Conservation (phyloP, 2,329 filamentous ascomycete genomes). For the Hypoxylon rubiginosum region DNA sequence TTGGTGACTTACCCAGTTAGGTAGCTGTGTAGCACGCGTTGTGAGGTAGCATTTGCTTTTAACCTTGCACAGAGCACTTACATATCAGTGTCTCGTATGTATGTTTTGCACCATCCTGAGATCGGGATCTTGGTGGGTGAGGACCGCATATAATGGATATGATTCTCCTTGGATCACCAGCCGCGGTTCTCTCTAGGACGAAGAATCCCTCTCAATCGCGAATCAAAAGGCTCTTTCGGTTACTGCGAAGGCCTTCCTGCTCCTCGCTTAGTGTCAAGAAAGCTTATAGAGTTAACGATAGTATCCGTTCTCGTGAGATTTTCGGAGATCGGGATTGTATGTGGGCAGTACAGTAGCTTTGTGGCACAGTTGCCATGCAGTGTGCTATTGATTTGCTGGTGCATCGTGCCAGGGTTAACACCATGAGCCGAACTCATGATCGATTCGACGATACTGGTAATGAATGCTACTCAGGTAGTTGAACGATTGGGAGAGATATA, state of each 20-base stretch:
- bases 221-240: background rate
- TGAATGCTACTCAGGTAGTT: background rate
- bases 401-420: background rate
- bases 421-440: background rate
- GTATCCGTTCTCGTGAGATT: background rate
- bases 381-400: background rate
- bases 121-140: slow-evolving; percentile 7
- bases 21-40: slow-evolving; percentile 11
- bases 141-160: slow-evolving; percentile 1
- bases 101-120: slow-evolving; percentile 18
- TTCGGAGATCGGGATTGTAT: background rate
- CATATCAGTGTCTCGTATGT: slow-evolving; percentile 3
- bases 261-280: background rate
- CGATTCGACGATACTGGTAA: background rate
- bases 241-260: background rate
- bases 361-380: background rate
- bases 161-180: background rate
- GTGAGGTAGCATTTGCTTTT: slow-evolving; percentile 21
- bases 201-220: background rate
- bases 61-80: slow-evolving; percentile 15
- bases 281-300: background rate
- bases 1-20: slow-evolving; percentile 16
- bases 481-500: background rate
- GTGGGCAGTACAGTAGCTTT: background rate
- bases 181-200: background rate